These are phyloP conservation scores for Penicillium fuscoglaucum DNA, from an alignment of 2,329 filamentous ascomycete species.

Conservation along the genomic window DNA sequence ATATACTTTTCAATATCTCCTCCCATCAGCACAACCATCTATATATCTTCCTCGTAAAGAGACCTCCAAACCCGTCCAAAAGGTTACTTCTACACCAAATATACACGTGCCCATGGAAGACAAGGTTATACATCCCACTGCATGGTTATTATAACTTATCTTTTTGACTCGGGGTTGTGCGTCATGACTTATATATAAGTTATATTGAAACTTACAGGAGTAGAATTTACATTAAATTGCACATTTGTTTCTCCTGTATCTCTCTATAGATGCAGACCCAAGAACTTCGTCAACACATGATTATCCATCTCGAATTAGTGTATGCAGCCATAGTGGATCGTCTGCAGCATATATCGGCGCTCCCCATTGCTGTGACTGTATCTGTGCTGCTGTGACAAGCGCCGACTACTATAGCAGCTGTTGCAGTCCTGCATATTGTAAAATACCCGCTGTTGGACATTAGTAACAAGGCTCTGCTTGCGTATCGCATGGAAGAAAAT, in stretches of 20 bases:
- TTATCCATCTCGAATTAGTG: too few relatives aligned
- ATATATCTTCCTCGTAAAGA: background rate
- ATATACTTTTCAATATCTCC: background rate
- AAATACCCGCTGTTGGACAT: background rate
- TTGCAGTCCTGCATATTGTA: background rate
- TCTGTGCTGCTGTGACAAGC: background rate
- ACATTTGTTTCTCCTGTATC: background rate
- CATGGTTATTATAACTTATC: background rate
- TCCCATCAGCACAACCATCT: background rate
- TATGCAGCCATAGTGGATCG: background rate
- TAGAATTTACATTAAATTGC: background rate
- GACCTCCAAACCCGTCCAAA: background rate
- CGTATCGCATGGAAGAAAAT: background rate
- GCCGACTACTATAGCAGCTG: background rate
- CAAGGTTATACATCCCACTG: background rate
- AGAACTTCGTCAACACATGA: background rate
- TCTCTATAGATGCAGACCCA: background rate
- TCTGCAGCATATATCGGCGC: background rate
- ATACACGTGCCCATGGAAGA: too few relatives aligned
- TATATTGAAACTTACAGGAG: background rate
- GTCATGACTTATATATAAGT: background rate
- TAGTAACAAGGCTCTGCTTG: background rate
- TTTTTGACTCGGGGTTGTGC: background rate
- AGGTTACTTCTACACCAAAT: too few relatives aligned
- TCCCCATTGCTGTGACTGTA: background rate